Conservation (phyloP, 1,284 basidiomycete species). For the Bjerkandera adusta region DNA sequence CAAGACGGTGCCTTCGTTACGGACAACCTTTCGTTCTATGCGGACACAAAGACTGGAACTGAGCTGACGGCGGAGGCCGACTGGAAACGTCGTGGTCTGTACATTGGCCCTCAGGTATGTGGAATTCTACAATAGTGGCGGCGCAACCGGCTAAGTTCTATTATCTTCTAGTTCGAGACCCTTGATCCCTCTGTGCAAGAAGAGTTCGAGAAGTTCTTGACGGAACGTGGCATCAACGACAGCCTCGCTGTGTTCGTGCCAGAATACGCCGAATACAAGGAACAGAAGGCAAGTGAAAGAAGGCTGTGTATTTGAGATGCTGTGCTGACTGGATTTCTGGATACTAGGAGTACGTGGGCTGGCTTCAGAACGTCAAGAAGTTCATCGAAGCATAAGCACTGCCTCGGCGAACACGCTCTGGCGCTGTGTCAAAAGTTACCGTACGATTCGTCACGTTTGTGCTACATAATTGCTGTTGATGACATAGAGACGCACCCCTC, state of each 20-base stretch:
- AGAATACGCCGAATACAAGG: slow-evolving; percentile 85
- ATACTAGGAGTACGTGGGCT: slow-evolving; percentile 84
- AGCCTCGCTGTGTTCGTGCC: slow-evolving; percentile 79
- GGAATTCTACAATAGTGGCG: slow-evolving; percentile 11
- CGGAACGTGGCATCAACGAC: slow-evolving; percentile 87
- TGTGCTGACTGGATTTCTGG: slow-evolving; percentile 6
- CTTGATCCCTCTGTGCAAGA: slow-evolving; percentile 87
- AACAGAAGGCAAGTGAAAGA: slow-evolving; percentile 68
- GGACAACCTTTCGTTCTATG: slow-evolving; percentile 90
- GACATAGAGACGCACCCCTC: slow-evolving; percentile 7
- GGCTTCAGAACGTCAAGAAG: slow-evolving; percentile 82
- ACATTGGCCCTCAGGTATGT: slow-evolving; percentile 86
- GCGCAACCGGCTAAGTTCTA: background rate
- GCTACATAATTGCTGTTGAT: slow-evolving; percentile 8
- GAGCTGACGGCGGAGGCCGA: slow-evolving; percentile 87
- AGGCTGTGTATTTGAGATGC: background rate
- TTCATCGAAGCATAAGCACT: slow-evolving; percentile 69
- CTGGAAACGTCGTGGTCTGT: slow-evolving; percentile 88
- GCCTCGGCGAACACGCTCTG: background rate
- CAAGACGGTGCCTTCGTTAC: slow-evolving; percentile 85
- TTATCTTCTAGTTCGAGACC: slow-evolving; percentile 71
- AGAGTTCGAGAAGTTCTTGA: slow-evolving; percentile 80
- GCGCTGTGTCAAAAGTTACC: slow-evolving; percentile 2
- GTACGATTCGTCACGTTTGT: slow-evolving; percentile 1
- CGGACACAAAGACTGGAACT: slow-evolving; percentile 69